phyloP scores from a whole-genome alignment of 2,329 filamentous ascomycete species.

The Juglanconis sp. region DNA sequence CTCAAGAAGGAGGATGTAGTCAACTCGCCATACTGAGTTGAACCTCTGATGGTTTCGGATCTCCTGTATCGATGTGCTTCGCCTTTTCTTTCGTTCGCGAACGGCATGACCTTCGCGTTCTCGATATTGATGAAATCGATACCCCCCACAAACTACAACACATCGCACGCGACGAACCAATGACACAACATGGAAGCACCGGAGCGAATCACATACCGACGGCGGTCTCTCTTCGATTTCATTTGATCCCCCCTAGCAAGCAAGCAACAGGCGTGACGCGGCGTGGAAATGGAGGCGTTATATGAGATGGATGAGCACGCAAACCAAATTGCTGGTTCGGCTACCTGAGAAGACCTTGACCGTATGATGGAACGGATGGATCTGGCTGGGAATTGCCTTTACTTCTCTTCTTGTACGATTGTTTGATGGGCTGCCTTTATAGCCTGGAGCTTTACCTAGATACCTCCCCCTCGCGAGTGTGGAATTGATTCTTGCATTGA shows the following conservation, averaged over 20 bases:
- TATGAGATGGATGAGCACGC: not conserved
- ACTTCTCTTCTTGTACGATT: not conserved
- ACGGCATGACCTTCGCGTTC: not conserved
- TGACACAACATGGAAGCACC: not conserved
- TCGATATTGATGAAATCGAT: not conserved
- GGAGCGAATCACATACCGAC: not conserved
- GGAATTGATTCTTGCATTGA: not conserved
- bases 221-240: not conserved
- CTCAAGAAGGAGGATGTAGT: slow-evolving; percentile 81
- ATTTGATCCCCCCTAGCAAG: not conserved
- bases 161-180: not conserved
- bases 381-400: not conserved
- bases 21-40: slow-evolving; percentile 57
- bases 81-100: not conserved
- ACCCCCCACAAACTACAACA: not conserved
- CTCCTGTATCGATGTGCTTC: not conserved
- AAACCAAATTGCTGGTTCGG: not conserved
- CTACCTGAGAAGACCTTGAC: not conserved
- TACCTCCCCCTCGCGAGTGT: slow-evolving; percentile 15
- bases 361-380: not conserved
- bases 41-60: no score
- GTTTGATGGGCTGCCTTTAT: not conserved
- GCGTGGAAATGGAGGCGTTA: not conserved
- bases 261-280: not conserved
- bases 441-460: slow-evolving; percentile 4